A percentile compares a stretch with the other conserved stretches of the same genome.
These are phyloP conservation scores for Trapa bicornis DNA, from an alignment of 345 rosid genomes.

Conservation along the genomic window DNA sequence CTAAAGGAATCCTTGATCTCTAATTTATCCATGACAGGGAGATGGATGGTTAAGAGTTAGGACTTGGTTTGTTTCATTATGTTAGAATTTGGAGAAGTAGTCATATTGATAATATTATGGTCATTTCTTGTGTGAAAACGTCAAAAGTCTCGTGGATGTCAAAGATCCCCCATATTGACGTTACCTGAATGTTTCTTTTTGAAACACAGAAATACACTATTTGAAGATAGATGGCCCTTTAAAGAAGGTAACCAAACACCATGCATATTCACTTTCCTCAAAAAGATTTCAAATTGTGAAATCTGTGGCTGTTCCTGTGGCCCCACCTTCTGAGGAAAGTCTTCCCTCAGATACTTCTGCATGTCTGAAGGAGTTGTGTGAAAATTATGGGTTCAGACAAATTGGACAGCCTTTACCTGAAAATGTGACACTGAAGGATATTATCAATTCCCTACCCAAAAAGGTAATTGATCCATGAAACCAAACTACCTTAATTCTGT, in stretches of 20 bases:
- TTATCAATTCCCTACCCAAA: conserved; percentile 70
- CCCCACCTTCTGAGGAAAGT: conserved; percentile 43
- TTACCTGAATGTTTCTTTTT: conserved; percentile 4
- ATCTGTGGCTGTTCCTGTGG: conserved; percentile 60
- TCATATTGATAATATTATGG: background rate
- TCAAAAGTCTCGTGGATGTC: background rate
- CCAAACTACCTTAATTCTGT: background rate
- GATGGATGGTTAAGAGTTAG: no score
- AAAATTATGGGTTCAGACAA: conserved; percentile 69
- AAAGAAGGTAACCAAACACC: conserved; percentile 23
- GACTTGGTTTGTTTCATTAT: no score
- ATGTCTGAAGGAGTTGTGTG: conserved; percentile 53
- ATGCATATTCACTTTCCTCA: conserved; percentile 15
- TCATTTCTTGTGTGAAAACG: background rate
- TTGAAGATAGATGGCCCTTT: conserved; percentile 33
- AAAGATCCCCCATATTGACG: background rate
- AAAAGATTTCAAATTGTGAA: conserved; percentile 29
- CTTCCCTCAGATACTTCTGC: conserved; percentile 45
- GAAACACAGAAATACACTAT: conserved; percentile 35
- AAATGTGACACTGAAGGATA: conserved; percentile 56
- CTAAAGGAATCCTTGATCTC: no score
- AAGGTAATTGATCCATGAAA: conserved; percentile 24
- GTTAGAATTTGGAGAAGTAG: background rate
- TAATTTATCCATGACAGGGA: no score
- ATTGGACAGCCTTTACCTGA: conserved; percentile 87